Base-by-base conservation (phyloP, 2,329 filamentous ascomycete genomes). In the Elsinoe perseae region DNA sequence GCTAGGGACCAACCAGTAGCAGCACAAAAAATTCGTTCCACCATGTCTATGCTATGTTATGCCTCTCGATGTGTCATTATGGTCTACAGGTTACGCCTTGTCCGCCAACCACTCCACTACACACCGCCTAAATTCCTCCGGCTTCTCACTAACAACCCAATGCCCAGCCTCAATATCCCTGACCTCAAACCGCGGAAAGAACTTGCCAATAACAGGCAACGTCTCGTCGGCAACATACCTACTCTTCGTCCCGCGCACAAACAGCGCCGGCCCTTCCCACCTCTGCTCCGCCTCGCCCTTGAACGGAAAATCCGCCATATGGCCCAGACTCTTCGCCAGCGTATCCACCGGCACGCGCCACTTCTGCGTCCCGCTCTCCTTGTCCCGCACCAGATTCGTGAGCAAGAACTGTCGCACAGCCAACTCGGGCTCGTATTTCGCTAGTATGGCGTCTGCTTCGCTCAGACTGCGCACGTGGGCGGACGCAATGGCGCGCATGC, bases 301-400 rank as follows among this genome's bases (percentile, higher is more conserved):
- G 74, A 85, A 95, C 0, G 93, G 92, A 65, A 98, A 98, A 63
- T 95, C 89, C 1, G 87, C 89, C 74, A 97, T 81, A 61, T 87
- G 77, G 62, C 83, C 80, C 38, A 98, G 75, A 0, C 83, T 77
- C 48, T 78, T 76, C 3, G 78, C 84, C 0, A 98, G 75, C 2
- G 81, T 83, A 46, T 80, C 77, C 9, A 98, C 74, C 0, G 93
- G 92, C 2, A 97, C 83, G 25, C 88, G 81, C 72, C 93, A 96
- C 63, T 81, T 84, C 64, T 86, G 80, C 2, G 75, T 75, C 28
- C 79, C 75, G 52, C 77, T 73, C 2, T 77, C 72, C 16, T 70
- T 66, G 2, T 70, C 65, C 4, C 84, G 81, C 62, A 86, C 72
- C 36, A 97, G 76, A 68, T 97, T 98, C 9, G 87, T 89, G 0